Percentiles rank a stretch among this genome's conserved stretches.
Evolutionary conservation across 352 stramenopile species (phyloP).

Genomic region (Phytopythium kandeliae): DNA sequence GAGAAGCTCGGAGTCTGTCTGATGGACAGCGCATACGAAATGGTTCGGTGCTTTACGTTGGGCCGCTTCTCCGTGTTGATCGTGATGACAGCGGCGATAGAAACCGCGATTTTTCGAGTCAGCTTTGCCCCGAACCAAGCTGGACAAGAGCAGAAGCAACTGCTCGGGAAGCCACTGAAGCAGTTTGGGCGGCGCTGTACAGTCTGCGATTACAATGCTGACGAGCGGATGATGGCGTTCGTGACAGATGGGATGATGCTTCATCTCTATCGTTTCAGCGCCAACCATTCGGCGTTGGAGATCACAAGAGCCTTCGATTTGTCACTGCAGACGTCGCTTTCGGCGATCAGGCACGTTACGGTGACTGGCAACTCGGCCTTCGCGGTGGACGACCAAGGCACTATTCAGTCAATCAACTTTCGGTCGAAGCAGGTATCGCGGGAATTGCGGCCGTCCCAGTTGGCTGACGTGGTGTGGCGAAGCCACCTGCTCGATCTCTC

Average conservation of each 20-base stretch:
- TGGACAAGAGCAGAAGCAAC: too few species aligned
- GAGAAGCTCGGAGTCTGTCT: too few species aligned
- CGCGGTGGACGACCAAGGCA: neutral
- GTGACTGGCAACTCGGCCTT: neutral
- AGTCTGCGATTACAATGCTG: constrained; percentile 5
- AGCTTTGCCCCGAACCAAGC: too few species aligned
- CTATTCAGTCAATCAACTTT: neutral
- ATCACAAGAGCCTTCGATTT: neutral
- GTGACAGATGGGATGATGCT: constrained; percentile 1
- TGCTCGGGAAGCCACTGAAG: constrained; percentile 1
- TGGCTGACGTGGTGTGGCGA: neutral
- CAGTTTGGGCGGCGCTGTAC: constrained; percentile 5
- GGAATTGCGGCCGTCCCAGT: too few species aligned
- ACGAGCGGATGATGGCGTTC: constrained; percentile 4
- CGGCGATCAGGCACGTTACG: neutral
- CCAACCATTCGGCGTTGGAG: constrained; percentile 11
- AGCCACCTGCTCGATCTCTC: constrained; percentile 12
- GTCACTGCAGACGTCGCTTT: neutral
- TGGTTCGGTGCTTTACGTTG: too few species aligned
- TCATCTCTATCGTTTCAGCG: constrained; percentile 15
- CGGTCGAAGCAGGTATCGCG: neutral
- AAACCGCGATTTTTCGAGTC: too few species aligned
- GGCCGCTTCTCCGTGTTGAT: too few species aligned
- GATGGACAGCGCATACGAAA: too few species aligned
- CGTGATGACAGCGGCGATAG: too few species aligned